Evolutionary conservation across 768 basidiomycete species (phyloP).

Genomic region (Serendipita sp.): DNA sequence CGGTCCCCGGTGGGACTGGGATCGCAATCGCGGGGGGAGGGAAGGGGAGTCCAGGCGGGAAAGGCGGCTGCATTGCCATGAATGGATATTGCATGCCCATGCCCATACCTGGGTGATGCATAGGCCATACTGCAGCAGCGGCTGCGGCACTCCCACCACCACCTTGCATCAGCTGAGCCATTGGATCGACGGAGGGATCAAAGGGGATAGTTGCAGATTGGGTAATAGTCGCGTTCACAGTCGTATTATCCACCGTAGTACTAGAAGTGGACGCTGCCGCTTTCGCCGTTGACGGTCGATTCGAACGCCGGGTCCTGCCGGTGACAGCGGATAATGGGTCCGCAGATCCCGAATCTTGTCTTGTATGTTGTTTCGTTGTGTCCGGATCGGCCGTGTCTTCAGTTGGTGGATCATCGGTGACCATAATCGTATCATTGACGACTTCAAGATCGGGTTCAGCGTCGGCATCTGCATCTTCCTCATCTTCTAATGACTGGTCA

Average conservation of each 20-base stretch:
- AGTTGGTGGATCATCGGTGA: no score
- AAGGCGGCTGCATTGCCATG: neutral
- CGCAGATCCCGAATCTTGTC: no score
- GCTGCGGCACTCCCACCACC: neutral
- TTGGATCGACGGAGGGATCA: neutral
- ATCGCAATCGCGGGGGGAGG: conserved; percentile 2
- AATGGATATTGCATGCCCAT: neutral
- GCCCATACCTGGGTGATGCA: neutral
- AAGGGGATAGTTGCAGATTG: neutral
- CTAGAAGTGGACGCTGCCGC: neutral
- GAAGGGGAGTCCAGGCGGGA: neutral
- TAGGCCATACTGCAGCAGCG: neutral
- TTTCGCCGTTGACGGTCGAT: neutral
- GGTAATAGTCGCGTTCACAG: neutral
- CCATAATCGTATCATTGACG: no score
- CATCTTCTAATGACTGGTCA: no score
- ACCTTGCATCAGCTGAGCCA: neutral
- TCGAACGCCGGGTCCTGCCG: neutral
- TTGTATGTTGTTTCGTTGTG: no score
- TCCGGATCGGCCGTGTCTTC: no score
- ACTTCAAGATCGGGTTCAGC: neutral
- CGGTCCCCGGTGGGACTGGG: neutral
- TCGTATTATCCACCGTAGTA: neutral
- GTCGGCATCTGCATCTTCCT: neutral
- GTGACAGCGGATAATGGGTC: no score